These are phyloP conservation scores for Dalechampia spathulata DNA, from an alignment of 441 rosid species.

Conservation along the genomic window DNA sequence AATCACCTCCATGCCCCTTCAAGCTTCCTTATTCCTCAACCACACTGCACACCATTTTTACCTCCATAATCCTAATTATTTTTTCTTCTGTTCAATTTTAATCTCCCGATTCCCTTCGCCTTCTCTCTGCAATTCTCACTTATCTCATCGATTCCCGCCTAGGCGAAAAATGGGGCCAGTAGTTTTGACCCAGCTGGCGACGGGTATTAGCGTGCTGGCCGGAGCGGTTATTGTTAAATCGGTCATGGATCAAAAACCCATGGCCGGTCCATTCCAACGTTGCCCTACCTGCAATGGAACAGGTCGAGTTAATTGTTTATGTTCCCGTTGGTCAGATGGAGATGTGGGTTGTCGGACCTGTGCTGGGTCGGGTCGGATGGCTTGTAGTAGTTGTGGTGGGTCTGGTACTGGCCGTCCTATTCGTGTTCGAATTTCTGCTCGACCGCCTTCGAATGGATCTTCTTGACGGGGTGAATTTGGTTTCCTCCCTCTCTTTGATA, in stretches of 20 bases:
- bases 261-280: constrained; percentile 72
- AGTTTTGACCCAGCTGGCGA: constrained; percentile 71
- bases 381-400: constrained; percentile 87
- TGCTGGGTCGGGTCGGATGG: constrained; percentile 79
- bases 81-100: no score
- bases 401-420: constrained; percentile 82
- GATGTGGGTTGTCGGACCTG: constrained; percentile 86
- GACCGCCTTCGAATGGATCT: constrained; percentile 27
- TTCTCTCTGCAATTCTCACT: background rate
- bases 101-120: background rate
- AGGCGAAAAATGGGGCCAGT: constrained; percentile 77
- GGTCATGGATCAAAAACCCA: constrained; percentile 73
- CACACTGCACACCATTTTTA: no score
- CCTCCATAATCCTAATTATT: no score
- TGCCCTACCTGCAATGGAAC: constrained; percentile 82
- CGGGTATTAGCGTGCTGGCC: constrained; percentile 83
- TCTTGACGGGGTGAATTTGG: no score
- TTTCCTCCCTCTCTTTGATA: no score
- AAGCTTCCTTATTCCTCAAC: no score
- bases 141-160: no score
- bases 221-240: constrained; percentile 84
- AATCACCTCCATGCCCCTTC: no score
- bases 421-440: constrained; percentile 63
- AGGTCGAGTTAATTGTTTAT: constrained; percentile 70
- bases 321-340: constrained; percentile 89